phyloP scores from a whole-genome alignment of 2,329 filamentous ascomycete species.

The Neofusicoccum umdonicola region DNA sequence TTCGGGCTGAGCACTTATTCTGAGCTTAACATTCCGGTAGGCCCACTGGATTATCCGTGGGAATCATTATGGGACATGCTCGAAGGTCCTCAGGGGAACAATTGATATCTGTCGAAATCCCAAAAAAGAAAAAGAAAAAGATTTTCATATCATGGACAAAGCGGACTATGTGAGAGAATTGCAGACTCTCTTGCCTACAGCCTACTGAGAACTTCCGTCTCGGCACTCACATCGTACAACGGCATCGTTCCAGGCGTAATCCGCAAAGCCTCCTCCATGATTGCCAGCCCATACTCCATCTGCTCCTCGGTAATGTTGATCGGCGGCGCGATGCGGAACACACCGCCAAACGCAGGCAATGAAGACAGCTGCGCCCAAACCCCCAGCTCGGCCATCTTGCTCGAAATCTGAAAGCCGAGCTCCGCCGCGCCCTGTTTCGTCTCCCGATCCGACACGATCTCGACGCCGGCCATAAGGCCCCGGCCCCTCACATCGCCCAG shows the following conservation, averaged over 20 bases:
- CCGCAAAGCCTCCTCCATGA: slow-evolving; percentile 58
- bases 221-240: slow-evolving; percentile 21
- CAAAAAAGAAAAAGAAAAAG: no score
- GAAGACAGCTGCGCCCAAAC: slow-evolving; percentile 58
- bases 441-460: slow-evolving; percentile 53
- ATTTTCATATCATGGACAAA: no score
- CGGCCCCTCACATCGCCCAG: slow-evolving; percentile 62
- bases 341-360: slow-evolving; percentile 55
- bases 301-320: slow-evolving; percentile 52
- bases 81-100: not conserved
- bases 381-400: slow-evolving; percentile 51
- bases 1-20: not conserved
- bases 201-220: not conserved
- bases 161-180: no score
- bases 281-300: slow-evolving; percentile 49
- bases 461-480: slow-evolving; percentile 58
- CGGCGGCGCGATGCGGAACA: slow-evolving; percentile 60
- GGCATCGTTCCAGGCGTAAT: slow-evolving; percentile 47
- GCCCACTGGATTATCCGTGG: slow-evolving; percentile 2
- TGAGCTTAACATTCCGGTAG: not conserved
- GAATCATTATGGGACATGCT: slow-evolving; percentile 8
- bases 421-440: slow-evolving; percentile 50
- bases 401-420: slow-evolving; percentile 49
- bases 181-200: not conserved
- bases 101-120: not conserved